Evolutionary conservation across 2,329 filamentous ascomycete species (phyloP).

Genomic region (Pseudogymnoascus sp.): DNA sequence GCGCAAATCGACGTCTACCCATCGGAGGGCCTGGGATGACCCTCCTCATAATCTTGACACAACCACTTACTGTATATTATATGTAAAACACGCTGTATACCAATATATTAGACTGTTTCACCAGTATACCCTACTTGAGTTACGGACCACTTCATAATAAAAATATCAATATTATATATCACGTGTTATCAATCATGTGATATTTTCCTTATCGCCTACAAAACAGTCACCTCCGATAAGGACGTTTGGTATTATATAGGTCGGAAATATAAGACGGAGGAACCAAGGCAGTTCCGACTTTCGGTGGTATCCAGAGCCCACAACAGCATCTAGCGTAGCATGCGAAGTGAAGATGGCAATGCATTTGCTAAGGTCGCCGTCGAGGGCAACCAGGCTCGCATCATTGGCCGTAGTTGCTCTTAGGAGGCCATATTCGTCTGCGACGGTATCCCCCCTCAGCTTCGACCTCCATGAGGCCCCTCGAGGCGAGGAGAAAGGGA

Average conservation of each 20-base stretch:
- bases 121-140: background rate
- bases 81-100: slow-evolving; percentile 8
- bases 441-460: slow-evolving; percentile 38
- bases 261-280: background rate
- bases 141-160: background rate
- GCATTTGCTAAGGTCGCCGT: background rate
- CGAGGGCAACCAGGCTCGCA: background rate
- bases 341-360: background rate
- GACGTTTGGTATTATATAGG: background rate
- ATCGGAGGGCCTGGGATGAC: background rate
- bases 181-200: background rate
- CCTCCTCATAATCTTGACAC: background rate
- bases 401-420: slow-evolving; percentile 3
- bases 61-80: background rate
- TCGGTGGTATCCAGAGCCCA: background rate
- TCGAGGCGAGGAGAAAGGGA: slow-evolving; percentile 35
- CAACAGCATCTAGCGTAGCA: slow-evolving; percentile 1
- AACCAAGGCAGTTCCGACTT: background rate
- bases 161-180: background rate
- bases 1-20: background rate
- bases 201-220: background rate
- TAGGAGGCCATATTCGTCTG: background rate
- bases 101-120: background rate
- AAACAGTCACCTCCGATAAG: background rate
- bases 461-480: slow-evolving; percentile 63